Base-by-base conservation (phyloP, 805 yeast genomes). In the Blastobotrys americana region DNA sequence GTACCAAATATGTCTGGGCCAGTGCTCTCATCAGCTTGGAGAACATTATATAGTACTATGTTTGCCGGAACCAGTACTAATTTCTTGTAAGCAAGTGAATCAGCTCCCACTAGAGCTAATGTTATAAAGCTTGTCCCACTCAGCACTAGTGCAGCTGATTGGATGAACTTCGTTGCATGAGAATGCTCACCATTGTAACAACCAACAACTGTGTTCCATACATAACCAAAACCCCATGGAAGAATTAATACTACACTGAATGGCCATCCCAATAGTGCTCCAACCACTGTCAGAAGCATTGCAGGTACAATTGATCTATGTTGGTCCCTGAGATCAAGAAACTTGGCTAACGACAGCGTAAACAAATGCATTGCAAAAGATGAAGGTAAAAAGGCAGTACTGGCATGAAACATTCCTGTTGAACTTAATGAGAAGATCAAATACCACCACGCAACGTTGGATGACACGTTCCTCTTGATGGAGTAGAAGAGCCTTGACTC, bases 1-100 rank as follows among this genome's bases (percentile, higher is more conserved):
- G 76, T 76, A 21, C 97, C 97, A 64, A 88, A 90, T 19, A 90
- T 87, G 48, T 84, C 81, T 1, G 97, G 97, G 0, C 97, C 97
- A 20, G 85, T 71, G 4, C 73, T 73, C 35, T 77, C 84, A 45
- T 71, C 69, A 0, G 94, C 79, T 57, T 70, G 61, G 46, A 82
- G 65, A 1, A 89, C 96, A 56, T 90, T 89, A 64, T 90, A 90
- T 18, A 78, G 62, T 3, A 88, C 81, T 50, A 88, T 88, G 58
- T 89, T 90, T 52, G 81, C 67, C 0, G 96, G 89, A 2, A 89
- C 94, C 22, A 85, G 71, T 1, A 75, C 71, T 5, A 77, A 58
- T 41, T 72, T 73, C 5, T 74, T 70, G 59, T 87, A 89, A 49
- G 80, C 77, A 10, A 63, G 54, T 1, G 81, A 76, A 59, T 90